Evolutionary conservation across 2,329 filamentous ascomycete species (phyloP).

Genomic region (Penicillium sp.): DNA sequence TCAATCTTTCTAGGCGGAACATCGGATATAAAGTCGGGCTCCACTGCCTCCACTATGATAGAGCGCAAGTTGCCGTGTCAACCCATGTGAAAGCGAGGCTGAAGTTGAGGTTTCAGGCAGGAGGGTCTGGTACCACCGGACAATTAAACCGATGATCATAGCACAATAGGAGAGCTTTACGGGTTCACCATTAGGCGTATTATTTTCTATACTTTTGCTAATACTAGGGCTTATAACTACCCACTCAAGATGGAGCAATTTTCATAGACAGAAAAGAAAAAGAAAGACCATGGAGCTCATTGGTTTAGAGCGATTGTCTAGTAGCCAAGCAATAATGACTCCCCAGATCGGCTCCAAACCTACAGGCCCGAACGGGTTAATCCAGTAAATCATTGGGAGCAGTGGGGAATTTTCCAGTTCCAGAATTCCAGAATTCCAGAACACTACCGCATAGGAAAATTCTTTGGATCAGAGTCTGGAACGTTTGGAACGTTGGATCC

Average conservation of each 20-base stretch:
- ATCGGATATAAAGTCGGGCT: slow-evolving; percentile 1
- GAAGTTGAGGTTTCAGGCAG: not conserved
- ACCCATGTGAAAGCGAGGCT: slow-evolving; percentile 3
- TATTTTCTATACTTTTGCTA: not conserved
- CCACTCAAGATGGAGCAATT: not conserved
- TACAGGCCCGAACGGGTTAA: slow-evolving; percentile 18
- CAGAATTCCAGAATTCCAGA: slow-evolving; percentile 7
- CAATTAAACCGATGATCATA: not conserved
- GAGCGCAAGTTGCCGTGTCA: slow-evolving; percentile 7
- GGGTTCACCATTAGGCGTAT: not conserved
- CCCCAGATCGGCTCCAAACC: slow-evolving; percentile 1
- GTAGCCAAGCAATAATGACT: not conserved
- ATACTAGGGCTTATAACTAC: not conserved
- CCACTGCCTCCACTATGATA: slow-evolving; percentile 9
- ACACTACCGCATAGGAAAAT: slow-evolving; percentile 5
- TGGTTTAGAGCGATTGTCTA: not conserved
- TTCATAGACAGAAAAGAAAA: not conserved
- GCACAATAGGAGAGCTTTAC: not conserved
- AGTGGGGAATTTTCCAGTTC: slow-evolving; percentile 17
- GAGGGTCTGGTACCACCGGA: not conserved
- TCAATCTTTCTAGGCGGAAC: not conserved
- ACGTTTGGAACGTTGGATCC: not conserved
- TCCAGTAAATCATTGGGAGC: slow-evolving; percentile 11
- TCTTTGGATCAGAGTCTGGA: slow-evolving; percentile 2
- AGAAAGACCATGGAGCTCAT: not conserved